Evolutionary conservation across 2,329 filamentous ascomycete genomes (phyloP), one percentile per base, ranked within the genome.

Genomic region (Neonectria ditissima): DNA sequence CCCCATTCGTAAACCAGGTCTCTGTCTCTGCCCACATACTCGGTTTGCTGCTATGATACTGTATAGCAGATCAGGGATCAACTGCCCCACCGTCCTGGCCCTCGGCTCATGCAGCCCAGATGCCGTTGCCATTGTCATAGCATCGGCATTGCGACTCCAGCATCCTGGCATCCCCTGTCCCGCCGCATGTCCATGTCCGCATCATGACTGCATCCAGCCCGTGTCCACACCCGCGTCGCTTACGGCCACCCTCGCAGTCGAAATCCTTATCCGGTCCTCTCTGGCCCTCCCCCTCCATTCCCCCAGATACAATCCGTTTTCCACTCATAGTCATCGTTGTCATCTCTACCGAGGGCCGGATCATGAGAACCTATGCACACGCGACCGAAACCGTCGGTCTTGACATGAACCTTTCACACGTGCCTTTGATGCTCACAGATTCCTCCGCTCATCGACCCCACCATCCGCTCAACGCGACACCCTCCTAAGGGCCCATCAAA

Each of bases 401-500:
- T 32, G 18, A 32, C 24, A 53, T 57, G 30, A 53, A 53, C 28
- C 30, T 26, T 45, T 32, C 32, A 16, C 30, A 45, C 45, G 52
- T 34, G 52, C 30, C 41, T 14, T 28, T 8, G 20, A 45, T 44
- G 28, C 32, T 62, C 54, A 24, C 41, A 34, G 30, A 39, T 16
- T 13, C 14, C n/a, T 13, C 22, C 13, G 16, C 14, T 18, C 16
- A 18, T 43, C 16, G 32, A 22, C 20, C 9, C 32, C 30, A 14
- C 10, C 5, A n/a, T n/a, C 53, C 26, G 37, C 16, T 34, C 45
- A 39, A 58, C 54, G 44, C 50, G 52, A 65, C 54, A 52, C 32
- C 44, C 57, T 47, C 39, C 48, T 69, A 73, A 39, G 62, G 63
- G 43, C 62, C 65, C 45, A 65, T 48, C 59, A 86, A 76, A 59